Evolutionary conservation across 1,284 basidiomycete genomes (phyloP), one percentile per base, ranked within the genome.

Genomic region (Leccinum subrobustum): DNA sequence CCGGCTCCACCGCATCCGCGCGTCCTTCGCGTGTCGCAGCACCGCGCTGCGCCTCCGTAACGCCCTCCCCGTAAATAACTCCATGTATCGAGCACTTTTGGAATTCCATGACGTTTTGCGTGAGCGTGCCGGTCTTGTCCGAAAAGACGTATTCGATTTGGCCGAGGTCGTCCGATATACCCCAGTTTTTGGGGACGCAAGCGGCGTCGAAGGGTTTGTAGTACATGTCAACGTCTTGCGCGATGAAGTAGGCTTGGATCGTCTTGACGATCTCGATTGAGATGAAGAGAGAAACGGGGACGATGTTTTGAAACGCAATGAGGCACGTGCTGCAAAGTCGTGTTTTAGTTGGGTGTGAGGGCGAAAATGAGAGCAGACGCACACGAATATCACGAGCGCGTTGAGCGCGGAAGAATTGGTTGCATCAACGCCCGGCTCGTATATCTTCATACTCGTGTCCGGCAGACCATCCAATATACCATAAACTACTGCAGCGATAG

Each of bases 81-180:
- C 95, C 96, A 60, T 88, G 78, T 65, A 98, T 84, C 0, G 94
- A 96, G 69, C 95, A 97, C 74, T 94, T 95, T 75, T 98, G 95
- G 78, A 97, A 98, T 79, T 98, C 96, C 96, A 98, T 99, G 65
- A 97, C 79, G 76, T 96, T 98, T 76, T 98, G 94, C 3, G 95
- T 97, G 58, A 97, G 85, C 1, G 95, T 97, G 14, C 95, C 95
- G 0, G 95, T 97, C 81, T 99, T 99, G 84, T 99, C 96, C 5
- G 93, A 95, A 77, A 98, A 98, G 68, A 98, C 83, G 75, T 98
- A 98, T 79, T 97, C 96, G 76, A 98, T 98, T 77, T 98, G 96
- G 27, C 96, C 96, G 1, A 98, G 86, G 76, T 98, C 96, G 73
- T 98, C 96, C 2, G 94, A 96, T 68, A 98, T 96, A 74, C 96